These are phyloP conservation scores for Candida pseudoglaebosa DNA, from an alignment of 805 yeast genomes.

Conservation along the genomic window DNA sequence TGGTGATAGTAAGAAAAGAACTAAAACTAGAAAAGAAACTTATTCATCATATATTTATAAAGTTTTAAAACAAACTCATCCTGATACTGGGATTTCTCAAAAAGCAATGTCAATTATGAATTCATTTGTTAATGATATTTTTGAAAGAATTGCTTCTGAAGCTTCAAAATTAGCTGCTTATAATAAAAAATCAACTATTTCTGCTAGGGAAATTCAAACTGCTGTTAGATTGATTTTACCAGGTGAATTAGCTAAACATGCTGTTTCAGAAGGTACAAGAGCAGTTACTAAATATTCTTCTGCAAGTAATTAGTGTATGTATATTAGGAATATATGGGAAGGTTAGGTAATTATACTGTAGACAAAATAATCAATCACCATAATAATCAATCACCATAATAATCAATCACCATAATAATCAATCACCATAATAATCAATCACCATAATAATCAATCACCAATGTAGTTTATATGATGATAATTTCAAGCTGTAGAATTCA, in stretches of 20 bases:
- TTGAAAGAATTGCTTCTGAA: constrained; percentile 96
- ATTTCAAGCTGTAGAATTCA: too few relatives aligned
- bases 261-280: constrained; percentile 98
- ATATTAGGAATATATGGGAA: background rate
- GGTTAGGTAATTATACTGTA: too few relatives aligned
- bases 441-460: too few relatives aligned
- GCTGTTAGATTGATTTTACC: constrained; percentile 98
- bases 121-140: constrained; percentile 96
- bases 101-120: constrained; percentile 98
- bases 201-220: constrained; percentile 98
- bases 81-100: constrained; percentile 99
- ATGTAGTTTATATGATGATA: too few relatives aligned
- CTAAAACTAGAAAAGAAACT: constrained; percentile 96
- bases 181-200: constrained; percentile 96
- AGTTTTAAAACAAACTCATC: constrained; percentile 98
- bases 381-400: too few relatives aligned
- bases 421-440: too few relatives aligned
- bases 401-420: too few relatives aligned
- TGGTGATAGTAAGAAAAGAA: constrained; percentile 82
- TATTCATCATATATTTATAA: constrained; percentile 98
- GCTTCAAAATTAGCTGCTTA: constrained; percentile 98
- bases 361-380: too few relatives aligned
- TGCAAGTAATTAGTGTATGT: constrained; percentile 38
- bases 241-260: constrained; percentile 98
- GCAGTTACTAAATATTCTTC: constrained; percentile 96